phyloP scores from a whole-genome alignment of 2,329 filamentous ascomycete genomes.

The Exutisphaerella laricina region DNA sequence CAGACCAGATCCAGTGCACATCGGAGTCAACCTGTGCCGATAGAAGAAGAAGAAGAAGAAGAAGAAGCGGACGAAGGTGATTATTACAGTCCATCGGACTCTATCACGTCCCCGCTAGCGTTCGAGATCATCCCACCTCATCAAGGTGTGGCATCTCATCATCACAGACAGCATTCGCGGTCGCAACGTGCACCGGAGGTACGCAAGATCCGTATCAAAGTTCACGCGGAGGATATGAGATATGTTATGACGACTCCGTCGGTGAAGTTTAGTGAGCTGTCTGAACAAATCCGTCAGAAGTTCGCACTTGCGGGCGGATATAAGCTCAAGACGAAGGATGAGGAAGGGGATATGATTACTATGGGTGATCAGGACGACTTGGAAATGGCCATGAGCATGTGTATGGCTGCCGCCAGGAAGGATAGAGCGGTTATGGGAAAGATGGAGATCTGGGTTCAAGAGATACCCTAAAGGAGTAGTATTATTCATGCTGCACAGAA shows the following conservation, averaged over 20 bases:
- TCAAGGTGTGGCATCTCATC: constrained; percentile 1
- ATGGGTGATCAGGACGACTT: constrained; percentile 95
- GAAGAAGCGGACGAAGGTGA: constrained; percentile 57
- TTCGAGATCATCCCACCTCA: constrained; percentile 53
- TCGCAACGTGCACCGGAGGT: constrained; percentile 54
- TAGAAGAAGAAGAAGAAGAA: constrained; percentile 74
- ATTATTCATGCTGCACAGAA: neutral
- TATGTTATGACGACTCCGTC: constrained; percentile 79
- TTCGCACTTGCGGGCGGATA: constrained; percentile 70
- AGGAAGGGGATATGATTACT: constrained; percentile 92
- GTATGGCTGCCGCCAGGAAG: constrained; percentile 56
- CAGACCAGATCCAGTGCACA: constrained; percentile 31
- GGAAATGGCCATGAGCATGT: constrained; percentile 73
- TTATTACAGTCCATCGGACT: constrained; percentile 36
- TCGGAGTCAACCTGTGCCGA: constrained; percentile 54
- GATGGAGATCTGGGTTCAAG: constrained; percentile 66
- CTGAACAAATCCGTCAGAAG: constrained; percentile 76
- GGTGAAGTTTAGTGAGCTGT: constrained; percentile 70
- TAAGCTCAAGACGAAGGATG: constrained; percentile 84
- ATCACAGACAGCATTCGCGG: constrained; percentile 46
- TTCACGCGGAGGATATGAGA: constrained; percentile 82
- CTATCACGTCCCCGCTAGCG: constrained; percentile 38
- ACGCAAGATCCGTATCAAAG: constrained; percentile 79
- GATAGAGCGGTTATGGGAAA: constrained; percentile 80
- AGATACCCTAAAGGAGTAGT: constrained; percentile 14